Conservation (phyloP, 129 eudicot genomes). For the Flaveria brownii region DNA sequence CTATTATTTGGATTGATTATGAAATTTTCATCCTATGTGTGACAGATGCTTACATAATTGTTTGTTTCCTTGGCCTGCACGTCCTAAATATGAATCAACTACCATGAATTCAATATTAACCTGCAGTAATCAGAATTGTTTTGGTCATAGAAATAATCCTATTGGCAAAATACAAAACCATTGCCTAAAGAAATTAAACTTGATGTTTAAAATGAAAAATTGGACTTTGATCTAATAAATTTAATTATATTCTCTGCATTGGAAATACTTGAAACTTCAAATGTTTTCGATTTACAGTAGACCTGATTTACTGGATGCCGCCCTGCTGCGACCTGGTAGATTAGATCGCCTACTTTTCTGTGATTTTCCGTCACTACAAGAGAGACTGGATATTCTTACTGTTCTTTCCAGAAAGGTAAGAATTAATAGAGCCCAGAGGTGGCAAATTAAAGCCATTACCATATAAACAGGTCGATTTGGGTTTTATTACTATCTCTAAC, state of each 20-base stretch:
- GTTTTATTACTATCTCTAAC: neutral
- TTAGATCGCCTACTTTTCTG: conserved; percentile 88
- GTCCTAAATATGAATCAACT: too few relatives aligned
- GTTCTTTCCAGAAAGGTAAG: conserved; percentile 89
- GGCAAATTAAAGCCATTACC: neutral
- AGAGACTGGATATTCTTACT: conserved; percentile 76
- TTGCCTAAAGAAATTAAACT: neutral
- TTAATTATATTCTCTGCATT: conserved; percentile 12
- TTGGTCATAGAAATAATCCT: neutral
- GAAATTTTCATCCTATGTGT: neutral
- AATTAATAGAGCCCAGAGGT: neutral
- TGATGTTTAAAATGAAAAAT: neutral
- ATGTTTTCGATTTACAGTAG: conserved; percentile 56
- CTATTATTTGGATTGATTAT: neutral
- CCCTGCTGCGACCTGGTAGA: conserved; percentile 91
- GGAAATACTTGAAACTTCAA: neutral
- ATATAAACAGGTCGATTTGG: conserved; percentile 4
- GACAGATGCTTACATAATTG: neutral
- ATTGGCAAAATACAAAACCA: neutral
- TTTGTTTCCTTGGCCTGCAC: too few relatives aligned
- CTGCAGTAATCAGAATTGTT: neutral
- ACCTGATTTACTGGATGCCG: conserved; percentile 98
- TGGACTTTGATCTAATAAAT: neutral
- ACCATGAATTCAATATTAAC: too few relatives aligned
- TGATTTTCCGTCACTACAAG: conserved; percentile 80